phyloP scores from a whole-genome alignment of 2,329 filamentous ascomycete genomes.

The Colletotrichum sp. region DNA sequence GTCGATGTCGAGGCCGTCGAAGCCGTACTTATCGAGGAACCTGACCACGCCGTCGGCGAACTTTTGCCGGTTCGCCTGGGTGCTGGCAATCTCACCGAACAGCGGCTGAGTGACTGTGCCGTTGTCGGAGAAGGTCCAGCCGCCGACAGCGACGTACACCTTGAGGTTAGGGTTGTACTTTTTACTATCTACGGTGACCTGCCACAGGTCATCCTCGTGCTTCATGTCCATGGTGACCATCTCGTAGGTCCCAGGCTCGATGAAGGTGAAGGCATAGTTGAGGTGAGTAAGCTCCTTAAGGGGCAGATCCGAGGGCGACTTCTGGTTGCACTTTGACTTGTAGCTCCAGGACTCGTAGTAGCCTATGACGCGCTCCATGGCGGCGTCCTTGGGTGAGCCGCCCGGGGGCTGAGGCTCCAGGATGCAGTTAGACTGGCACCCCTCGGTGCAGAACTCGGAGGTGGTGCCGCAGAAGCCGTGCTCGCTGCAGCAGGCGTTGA shows the following conservation, averaged over 20 bases:
- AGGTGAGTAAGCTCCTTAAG: constrained; percentile 11
- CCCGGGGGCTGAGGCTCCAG: not conserved
- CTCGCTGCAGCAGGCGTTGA: constrained; percentile 42
- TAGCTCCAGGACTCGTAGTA: constrained; percentile 39
- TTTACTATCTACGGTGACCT: constrained; percentile 1
- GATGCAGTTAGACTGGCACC: constrained; percentile 18
- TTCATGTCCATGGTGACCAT: constrained; percentile 8
- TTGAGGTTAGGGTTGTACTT: constrained; percentile 1
- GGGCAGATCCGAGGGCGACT: constrained; percentile 23
- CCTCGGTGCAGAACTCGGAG: constrained; percentile 9
- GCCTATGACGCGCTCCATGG: not conserved
- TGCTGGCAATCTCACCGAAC: constrained; percentile 36
- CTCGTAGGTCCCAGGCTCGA: constrained; percentile 23
- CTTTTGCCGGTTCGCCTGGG: constrained; percentile 18
- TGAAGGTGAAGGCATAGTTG: constrained; percentile 3
- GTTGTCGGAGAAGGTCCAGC: constrained; percentile 9
- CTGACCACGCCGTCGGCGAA: constrained; percentile 24
- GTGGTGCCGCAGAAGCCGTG: constrained; percentile 37
- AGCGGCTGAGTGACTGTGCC: not conserved
- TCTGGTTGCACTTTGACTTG: constrained; percentile 28
- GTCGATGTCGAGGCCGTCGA: constrained; percentile 32
- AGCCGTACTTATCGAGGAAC: constrained; percentile 25
- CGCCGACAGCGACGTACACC: constrained; percentile 2
- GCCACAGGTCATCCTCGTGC: not conserved
- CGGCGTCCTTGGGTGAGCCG: not conserved